Conservation (phyloP, 148 eudicot genomes). For the Pharnaceum exiguum region DNA sequence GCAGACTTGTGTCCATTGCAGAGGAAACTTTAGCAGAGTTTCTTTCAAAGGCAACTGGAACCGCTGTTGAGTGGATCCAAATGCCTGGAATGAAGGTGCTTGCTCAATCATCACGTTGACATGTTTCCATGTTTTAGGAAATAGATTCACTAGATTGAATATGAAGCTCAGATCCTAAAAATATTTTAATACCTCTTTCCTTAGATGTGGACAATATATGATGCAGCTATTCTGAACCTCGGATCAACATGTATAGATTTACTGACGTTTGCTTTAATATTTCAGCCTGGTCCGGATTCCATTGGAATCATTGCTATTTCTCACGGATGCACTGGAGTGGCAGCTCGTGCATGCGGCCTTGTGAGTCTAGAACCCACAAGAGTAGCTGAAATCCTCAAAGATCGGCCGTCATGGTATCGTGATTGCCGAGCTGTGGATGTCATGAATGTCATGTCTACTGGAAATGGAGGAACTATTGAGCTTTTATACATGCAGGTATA, state of each 20-base stretch:
- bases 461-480: constrained; percentile 40
- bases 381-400: constrained; percentile 49
- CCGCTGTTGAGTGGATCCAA: constrained; percentile 58
- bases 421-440: constrained; percentile 47
- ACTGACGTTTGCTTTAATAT: background rate
- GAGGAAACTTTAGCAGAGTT: constrained; percentile 55
- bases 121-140: background rate
- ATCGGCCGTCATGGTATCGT: constrained; percentile 43
- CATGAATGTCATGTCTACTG: constrained; percentile 35
- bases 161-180: no score
- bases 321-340: constrained; percentile 48
- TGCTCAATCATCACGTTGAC: background rate
- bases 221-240: no score
- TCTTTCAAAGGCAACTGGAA: constrained; percentile 59
- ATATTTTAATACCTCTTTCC: no score
- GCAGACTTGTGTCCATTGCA: constrained; percentile 47
- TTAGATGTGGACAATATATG: no score
- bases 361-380: constrained; percentile 47
- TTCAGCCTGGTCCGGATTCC: constrained; percentile 56
- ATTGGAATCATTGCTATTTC: constrained; percentile 50
- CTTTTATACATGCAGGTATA: constrained; percentile 39
- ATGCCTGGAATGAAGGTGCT: constrained; percentile 57
- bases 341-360: constrained; percentile 61
- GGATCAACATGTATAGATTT: no score
- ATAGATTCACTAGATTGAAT: background rate